These are phyloP conservation scores for Seiridium unicorne DNA, from an alignment of 2,329 filamentous ascomycete genomes.

Conservation along the genomic window DNA sequence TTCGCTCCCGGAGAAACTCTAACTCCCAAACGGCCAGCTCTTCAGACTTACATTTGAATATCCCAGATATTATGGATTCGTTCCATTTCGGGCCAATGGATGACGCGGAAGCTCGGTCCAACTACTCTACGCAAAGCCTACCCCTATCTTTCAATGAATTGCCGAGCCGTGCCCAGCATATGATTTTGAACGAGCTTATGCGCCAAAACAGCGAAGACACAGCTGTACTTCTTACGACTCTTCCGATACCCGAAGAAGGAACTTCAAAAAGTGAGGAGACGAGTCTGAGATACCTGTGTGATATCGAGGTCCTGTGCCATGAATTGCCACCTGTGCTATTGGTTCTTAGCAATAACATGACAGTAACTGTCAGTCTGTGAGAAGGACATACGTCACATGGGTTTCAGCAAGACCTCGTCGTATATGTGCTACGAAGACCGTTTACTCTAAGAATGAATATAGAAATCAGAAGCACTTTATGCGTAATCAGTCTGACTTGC, in stretches of 20 bases:
- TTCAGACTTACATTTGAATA: slow-evolving; percentile 38
- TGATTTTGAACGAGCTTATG: slow-evolving; percentile 86
- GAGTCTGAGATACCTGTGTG: slow-evolving; percentile 72
- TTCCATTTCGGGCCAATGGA: slow-evolving; percentile 27
- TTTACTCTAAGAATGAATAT: not conserved
- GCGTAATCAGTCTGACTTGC: too few species aligned
- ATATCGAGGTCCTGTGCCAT: slow-evolving; percentile 76
- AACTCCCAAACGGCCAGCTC: slow-evolving; percentile 26
- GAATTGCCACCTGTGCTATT: slow-evolving; percentile 73
- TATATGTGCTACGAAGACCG: not conserved
- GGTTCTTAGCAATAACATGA: slow-evolving; percentile 87
- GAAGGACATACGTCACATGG: too few species aligned
- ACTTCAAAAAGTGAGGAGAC: slow-evolving; percentile 69
- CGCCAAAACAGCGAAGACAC: slow-evolving; percentile 65
- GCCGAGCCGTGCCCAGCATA: slow-evolving; percentile 78
- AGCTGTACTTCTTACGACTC: slow-evolving; percentile 78
- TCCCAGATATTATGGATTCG: slow-evolving; percentile 42
- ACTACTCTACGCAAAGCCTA: slow-evolving; percentile 59
- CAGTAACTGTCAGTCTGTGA: slow-evolving; percentile 74
- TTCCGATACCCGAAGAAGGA: slow-evolving; percentile 77
- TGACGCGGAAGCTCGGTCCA: slow-evolving; percentile 32
- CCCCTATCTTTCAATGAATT: slow-evolving; percentile 84
- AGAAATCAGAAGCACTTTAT: too few species aligned
- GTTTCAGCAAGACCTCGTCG: not conserved
- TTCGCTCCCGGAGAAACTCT: slow-evolving; percentile 36